Base-by-base conservation (phyloP, 441 rosid species). In the Croton laevigatus region DNA sequence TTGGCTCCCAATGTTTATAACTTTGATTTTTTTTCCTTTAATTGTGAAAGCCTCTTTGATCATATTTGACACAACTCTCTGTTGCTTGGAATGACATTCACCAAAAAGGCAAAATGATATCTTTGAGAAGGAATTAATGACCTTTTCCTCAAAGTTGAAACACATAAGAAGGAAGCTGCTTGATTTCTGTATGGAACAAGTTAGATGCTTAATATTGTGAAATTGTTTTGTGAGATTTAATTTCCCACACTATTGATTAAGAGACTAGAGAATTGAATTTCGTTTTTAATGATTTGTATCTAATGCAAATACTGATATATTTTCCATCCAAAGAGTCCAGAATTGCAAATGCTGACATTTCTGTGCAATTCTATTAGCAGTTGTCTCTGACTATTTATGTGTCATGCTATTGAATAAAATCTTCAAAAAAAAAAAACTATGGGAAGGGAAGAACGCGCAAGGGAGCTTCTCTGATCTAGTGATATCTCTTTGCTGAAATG, bases 31-130 rank as follows among this genome's bases (percentile, higher is more conserved):
- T 70, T 69, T 36, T 17, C 8, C 1, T 10, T 45, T 20, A 9
- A 48, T 62, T 51, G 53, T 16, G 59, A 63, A 40, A 51, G 65
- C 54, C 19, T 27, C 49, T 42, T 67, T 10, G 12, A 66, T 17
- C 71, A 23, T 59, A 3, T 66, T 6, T 49, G 27, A 12, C 32
- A 58, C 3, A 5, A 17, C 11, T 22, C 37, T 59, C 23, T 17
- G 23, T 22, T 42, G 4, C 42, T 71, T 45, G 14, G 19, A 44
- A 58, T 38, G 20, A 63, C 20, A 20, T 57, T 55, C 65, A 19
- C 14, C 1, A 17, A 32, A 37, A 61, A 53, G 23, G 23, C 36
- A 13, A 53, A 12, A 62, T 8, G 27, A 16, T 3, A 40, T n/a
- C 58, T 11, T 34, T 44, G 6, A 59, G 48, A 36, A 53, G 13